Evolutionary conservation across 768 basidiomycete genomes (phyloP).

Genomic region (Serendipita vermifera): DNA sequence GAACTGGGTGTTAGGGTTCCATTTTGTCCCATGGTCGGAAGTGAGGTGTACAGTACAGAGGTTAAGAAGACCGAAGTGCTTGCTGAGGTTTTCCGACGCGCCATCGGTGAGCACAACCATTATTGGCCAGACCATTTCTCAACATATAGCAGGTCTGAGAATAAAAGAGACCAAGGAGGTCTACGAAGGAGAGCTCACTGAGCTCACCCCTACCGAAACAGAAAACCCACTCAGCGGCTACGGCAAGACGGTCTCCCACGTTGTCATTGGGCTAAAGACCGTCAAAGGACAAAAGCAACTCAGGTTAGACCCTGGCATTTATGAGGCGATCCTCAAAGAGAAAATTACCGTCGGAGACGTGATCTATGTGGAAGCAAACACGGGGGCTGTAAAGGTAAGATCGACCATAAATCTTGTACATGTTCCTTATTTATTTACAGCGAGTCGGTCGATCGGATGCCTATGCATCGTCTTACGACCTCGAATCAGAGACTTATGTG

Average conservation of each 20-base stretch:
- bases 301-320: slow-evolving; percentile 85
- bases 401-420: not conserved
- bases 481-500: slow-evolving; percentile 97
- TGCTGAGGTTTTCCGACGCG: slow-evolving; percentile 85
- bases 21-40: slow-evolving; percentile 97
- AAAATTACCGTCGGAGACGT: slow-evolving; percentile 95
- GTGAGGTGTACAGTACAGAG: slow-evolving; percentile 91
- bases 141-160: slow-evolving; percentile 52
- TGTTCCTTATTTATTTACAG: slow-evolving; percentile 27
- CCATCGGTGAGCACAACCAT: slow-evolving; percentile 60
- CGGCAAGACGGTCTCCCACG: slow-evolving; percentile 98
- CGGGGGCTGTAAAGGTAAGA: slow-evolving; percentile 84
- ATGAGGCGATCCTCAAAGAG: slow-evolving; percentile 95
- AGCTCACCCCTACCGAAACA: slow-evolving; percentile 88
- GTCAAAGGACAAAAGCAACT: slow-evolving; percentile 88
- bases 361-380: slow-evolving; percentile 86
- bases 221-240: slow-evolving; percentile 97
- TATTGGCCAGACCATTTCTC: not conserved
- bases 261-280: slow-evolving; percentile 90
- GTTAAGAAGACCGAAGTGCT: slow-evolving; percentile 99
- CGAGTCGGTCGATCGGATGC: slow-evolving; percentile 95
- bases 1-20: slow-evolving; percentile 92
- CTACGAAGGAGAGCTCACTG: slow-evolving; percentile 96
- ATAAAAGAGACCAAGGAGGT: slow-evolving; percentile 99
- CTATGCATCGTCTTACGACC: slow-evolving; percentile 92